Conservation (phyloP, 305 asterid genomes). For the Fraxinus ornus region DNA sequence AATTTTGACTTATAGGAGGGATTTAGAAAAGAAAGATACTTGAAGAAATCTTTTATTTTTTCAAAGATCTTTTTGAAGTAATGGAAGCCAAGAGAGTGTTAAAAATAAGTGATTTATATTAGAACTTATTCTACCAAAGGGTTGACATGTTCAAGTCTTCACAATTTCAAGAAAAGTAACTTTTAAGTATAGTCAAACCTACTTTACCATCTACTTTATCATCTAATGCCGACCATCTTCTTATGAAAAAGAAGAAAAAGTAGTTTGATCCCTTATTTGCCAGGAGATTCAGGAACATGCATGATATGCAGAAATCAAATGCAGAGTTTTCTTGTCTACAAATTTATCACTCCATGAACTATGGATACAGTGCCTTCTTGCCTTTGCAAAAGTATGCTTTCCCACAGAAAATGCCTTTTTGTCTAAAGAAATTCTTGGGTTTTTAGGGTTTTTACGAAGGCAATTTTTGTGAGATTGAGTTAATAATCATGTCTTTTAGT, state of each 20-base stretch:
- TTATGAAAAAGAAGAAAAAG: not conserved
- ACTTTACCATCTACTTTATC: not conserved
- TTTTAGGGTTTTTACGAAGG: not conserved
- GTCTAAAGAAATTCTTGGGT: not conserved
- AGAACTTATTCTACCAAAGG: not conserved
- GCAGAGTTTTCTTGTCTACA: not conserved
- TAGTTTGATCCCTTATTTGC: not conserved
- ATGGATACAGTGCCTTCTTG: not conserved
- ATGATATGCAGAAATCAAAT: not conserved
- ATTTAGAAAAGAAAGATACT: not conserved
- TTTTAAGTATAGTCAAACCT: not conserved
- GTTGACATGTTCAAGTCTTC: not conserved
- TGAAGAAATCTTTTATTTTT: not conserved
- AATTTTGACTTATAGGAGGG: constrained; percentile 5
- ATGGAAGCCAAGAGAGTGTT: not conserved
- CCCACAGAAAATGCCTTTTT: not conserved
- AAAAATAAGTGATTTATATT: not conserved
- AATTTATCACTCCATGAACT: not conserved
- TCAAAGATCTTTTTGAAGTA: not conserved
- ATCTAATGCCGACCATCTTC: not conserved
- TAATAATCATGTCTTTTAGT: not conserved
- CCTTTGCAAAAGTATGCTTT: not conserved
- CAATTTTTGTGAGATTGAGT: not conserved
- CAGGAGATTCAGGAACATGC: not conserved
- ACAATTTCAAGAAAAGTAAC: not conserved